These are phyloP conservation scores for Escovopsis sp. DNA, from an alignment of 2,329 filamentous ascomycete genomes.

Conservation along the genomic window DNA sequence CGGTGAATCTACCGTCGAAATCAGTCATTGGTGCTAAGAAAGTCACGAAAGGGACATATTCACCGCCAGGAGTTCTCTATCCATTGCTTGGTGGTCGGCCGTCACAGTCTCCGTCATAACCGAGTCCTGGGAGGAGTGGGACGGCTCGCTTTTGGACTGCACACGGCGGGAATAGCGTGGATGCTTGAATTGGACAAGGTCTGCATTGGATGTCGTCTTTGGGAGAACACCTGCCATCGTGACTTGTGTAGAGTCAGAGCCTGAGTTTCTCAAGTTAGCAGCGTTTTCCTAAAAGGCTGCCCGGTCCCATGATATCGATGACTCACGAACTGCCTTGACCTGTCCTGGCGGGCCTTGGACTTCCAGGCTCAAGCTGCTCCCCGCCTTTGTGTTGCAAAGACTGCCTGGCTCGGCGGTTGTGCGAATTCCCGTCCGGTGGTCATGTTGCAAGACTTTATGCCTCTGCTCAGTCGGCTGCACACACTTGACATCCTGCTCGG, in stretches of 20 bases:
- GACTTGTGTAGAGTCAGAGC: not conserved
- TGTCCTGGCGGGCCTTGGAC: not conserved
- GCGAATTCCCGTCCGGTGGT: too few species aligned
- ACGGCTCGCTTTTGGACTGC: conserved; percentile 34
- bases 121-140: conserved; percentile 11
- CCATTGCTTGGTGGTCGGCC: not conserved
- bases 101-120: conserved; percentile 5
- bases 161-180: conserved; percentile 29
- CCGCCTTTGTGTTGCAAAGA: too few species aligned
- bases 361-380: too few species aligned
- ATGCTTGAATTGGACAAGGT: conserved; percentile 11
- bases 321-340: not conserved
- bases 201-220: not conserved
- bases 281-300: not conserved
- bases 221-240: not conserved
- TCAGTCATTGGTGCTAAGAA: not conserved
- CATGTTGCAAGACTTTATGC: too few species aligned
- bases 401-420: too few species aligned
- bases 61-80: too few species aligned
- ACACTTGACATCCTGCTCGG: too few species aligned
- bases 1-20: conserved; percentile 7
- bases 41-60: conserved; percentile 5
- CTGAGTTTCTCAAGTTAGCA: not conserved
- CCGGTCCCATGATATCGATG: not conserved
- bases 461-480: too few species aligned